These are phyloP conservation scores for Leishmania turanica DNA, from an alignment of 208 protist species.

Conservation along the genomic window DNA sequence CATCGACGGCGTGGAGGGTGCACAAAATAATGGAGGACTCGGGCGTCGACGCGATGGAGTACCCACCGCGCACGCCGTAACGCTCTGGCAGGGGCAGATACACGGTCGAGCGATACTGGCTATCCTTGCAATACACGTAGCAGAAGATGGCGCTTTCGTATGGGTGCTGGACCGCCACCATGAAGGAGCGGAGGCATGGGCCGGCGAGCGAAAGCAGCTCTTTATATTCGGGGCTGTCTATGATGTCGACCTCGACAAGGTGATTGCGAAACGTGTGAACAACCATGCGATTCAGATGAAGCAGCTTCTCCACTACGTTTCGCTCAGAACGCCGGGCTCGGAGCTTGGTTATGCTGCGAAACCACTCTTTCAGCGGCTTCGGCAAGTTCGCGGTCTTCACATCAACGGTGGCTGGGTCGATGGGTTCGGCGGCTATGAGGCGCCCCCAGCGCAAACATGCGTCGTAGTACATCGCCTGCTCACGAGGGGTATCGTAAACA, in stretches of 20 bases:
- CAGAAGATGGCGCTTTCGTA: slow-evolving; percentile 55
- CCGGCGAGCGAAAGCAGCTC: slow-evolving; percentile 45
- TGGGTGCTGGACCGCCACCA: slow-evolving; percentile 53
- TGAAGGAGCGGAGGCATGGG: slow-evolving; percentile 55
- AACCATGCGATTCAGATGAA: slow-evolving; percentile 35
- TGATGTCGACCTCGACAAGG: slow-evolving; percentile 58
- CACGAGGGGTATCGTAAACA: slow-evolving; percentile 21
- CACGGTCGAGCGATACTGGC: slow-evolving; percentile 55
- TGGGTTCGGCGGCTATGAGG: slow-evolving; percentile 25
- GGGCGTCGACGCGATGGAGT: slow-evolving; percentile 44
- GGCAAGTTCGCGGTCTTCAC: slow-evolving; percentile 9
- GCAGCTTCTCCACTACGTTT: slow-evolving; percentile 38
- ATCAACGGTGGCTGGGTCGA: slow-evolving; percentile 20
- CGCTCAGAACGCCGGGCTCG: slow-evolving; percentile 29
- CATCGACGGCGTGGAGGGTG: slow-evolving; percentile 64
- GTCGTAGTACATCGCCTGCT: slow-evolving; percentile 61
- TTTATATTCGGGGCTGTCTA: slow-evolving; percentile 19
- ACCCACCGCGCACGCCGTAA: slow-evolving; percentile 74
- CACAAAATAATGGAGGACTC: slow-evolving; percentile 30
- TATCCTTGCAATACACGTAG: slow-evolving; percentile 34
- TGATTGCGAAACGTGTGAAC: slow-evolving; percentile 44
- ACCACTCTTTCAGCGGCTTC: slow-evolving; percentile 65
- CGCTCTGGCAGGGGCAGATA: slow-evolving; percentile 69
- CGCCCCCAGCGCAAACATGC: slow-evolving; percentile 67
- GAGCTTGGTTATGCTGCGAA: slow-evolving; percentile 29